These are phyloP conservation scores for Verticillium nubilum DNA, from an alignment of 2,329 filamentous ascomycete species.

Conservation along the genomic window DNA sequence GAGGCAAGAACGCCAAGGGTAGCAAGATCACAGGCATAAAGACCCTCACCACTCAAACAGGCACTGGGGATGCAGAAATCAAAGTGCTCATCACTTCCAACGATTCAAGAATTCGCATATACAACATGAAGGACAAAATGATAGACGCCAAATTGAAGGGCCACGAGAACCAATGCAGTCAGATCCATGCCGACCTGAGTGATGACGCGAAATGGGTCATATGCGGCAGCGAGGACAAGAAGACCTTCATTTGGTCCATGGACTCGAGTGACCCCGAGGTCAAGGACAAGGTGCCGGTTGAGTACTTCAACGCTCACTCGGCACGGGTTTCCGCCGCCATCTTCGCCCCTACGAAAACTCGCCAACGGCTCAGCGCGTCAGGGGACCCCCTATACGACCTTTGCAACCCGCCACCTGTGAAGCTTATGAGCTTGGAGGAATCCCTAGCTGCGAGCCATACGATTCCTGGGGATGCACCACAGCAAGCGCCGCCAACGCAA, in stretches of 20 bases:
- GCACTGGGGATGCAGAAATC: slow-evolving; percentile 51
- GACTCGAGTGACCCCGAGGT: slow-evolving; percentile 53
- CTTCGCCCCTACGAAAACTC: slow-evolving; percentile 74
- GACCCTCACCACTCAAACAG: slow-evolving; percentile 53
- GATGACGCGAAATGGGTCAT: slow-evolving; percentile 83
- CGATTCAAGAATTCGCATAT: slow-evolving; percentile 85
- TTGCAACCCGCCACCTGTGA: slow-evolving; percentile 90
- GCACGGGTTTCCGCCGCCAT: slow-evolving; percentile 85
- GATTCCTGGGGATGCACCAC: slow-evolving; percentile 27
- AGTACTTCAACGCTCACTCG: slow-evolving; percentile 86
- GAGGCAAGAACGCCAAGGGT: slow-evolving; percentile 90
- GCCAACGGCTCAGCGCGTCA: slow-evolving; percentile 71
- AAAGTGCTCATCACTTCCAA: slow-evolving; percentile 92
- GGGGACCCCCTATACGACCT: slow-evolving; percentile 94
- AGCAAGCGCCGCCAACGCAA: slow-evolving; percentile 19
- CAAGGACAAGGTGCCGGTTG: slow-evolving; percentile 75
- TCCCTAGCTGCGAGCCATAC: slow-evolving; percentile 33
- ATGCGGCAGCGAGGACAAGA: slow-evolving; percentile 87
- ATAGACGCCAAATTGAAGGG: slow-evolving; percentile 88
- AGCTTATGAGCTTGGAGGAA: slow-evolving; percentile 69
- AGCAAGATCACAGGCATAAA: slow-evolving; percentile 97
- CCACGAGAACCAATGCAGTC: slow-evolving; percentile 82
- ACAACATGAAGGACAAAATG: slow-evolving; percentile 78
- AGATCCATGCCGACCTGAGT: slow-evolving; percentile 85
- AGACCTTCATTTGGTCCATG: slow-evolving; percentile 87